phyloP scores from a whole-genome alignment of 305 asterid genomes.

The Solanum hybrid region DNA sequence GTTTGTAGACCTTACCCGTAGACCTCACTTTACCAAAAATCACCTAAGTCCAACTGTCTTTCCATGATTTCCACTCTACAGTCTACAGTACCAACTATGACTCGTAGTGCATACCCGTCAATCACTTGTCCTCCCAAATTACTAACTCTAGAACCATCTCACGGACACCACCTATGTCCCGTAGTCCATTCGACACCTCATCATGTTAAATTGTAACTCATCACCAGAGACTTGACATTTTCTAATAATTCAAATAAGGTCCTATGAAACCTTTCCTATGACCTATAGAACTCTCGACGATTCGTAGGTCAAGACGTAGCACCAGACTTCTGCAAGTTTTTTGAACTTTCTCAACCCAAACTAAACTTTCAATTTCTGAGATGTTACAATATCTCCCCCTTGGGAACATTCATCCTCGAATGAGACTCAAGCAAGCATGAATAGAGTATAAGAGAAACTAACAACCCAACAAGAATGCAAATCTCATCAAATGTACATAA shows the following conservation, averaged over 20 bases:
- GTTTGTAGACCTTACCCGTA: neutral
- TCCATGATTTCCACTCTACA: neutral
- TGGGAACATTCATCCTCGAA: neutral
- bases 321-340: too few relatives aligned
- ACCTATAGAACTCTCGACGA: neutral
- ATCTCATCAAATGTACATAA: neutral
- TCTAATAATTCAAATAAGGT: neutral
- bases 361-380: neutral
- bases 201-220: neutral
- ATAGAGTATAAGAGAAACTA: neutral
- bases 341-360: neutral
- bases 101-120: neutral
- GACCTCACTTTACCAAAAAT: neutral
- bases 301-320: neutral
- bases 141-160: neutral
- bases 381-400: neutral
- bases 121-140: neutral
- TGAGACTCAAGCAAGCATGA: too few relatives aligned
- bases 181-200: neutral
- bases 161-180: neutral
- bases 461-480: neutral
- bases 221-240: neutral
- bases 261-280: neutral
- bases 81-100: neutral
- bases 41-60: neutral